Evolutionary conservation across 2,329 filamentous ascomycete species (phyloP).

Genomic region (Venturia oleaginea): DNA sequence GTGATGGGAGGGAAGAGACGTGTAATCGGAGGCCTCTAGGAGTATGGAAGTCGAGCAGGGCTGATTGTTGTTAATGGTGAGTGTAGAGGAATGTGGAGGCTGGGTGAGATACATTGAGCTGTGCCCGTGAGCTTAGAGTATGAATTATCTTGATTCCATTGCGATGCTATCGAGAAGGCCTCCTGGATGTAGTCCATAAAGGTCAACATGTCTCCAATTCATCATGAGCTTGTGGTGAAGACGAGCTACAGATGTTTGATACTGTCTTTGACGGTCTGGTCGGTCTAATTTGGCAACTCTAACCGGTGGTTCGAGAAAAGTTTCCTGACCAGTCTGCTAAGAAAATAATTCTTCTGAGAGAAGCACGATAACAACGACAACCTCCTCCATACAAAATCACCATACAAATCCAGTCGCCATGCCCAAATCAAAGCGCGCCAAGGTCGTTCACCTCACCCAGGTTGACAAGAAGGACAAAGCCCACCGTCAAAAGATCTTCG

Average conservation of each 20-base stretch:
- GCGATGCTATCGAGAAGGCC: conserved; percentile 76
- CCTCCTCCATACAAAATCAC: background rate
- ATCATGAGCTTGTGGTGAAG: background rate
- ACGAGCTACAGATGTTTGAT: background rate
- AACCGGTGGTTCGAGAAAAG: background rate
- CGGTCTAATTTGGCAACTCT: background rate
- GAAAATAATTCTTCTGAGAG: background rate
- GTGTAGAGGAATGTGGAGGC: background rate
- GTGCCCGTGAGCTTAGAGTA: conserved; percentile 81
- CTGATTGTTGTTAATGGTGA: conserved; percentile 34
- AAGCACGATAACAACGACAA: background rate
- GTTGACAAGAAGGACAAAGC: conserved; percentile 93
- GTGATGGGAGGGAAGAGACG: conserved; percentile 82
- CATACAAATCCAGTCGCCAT: conserved; percentile 40
- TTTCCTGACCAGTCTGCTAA: background rate
- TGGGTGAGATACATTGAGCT: conserved; percentile 42
- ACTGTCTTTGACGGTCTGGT: background rate
- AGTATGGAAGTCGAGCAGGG: conserved; percentile 79
- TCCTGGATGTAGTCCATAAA: conserved; percentile 97
- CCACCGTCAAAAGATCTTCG: conserved; percentile 74
- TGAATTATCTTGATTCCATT: conserved; percentile 87
- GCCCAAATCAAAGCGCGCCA: conserved; percentile 94
- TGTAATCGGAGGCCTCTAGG: conserved; percentile 77
- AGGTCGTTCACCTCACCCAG: conserved; percentile 81
- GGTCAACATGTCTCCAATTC: conserved; percentile 59